Percentiles rank a stretch among this genome's conserved stretches.
Conservation (phyloP, 495 filamentous ascomycete species). For the Trichoderma orchidacearum region DNA sequence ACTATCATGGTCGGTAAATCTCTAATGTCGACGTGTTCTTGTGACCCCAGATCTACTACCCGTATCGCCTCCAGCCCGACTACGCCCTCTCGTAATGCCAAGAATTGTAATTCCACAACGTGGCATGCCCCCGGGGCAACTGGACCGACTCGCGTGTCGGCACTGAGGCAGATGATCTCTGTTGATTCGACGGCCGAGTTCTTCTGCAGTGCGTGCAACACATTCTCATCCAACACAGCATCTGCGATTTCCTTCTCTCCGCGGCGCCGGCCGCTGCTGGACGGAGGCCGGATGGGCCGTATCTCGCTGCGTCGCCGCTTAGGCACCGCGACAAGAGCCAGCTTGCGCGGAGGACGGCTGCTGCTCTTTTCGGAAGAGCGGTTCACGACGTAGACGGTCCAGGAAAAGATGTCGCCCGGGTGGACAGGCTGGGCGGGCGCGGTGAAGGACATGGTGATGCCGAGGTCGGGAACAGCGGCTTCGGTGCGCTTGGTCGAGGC, state of each 20-base stretch:
- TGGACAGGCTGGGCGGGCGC: conserved; percentile 38
- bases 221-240: conserved; percentile 72
- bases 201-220: conserved; percentile 72
- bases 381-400: conserved; percentile 84
- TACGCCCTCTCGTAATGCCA: conserved; percentile 62
- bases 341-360: conserved; percentile 43
- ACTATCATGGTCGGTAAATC: conserved; percentile 67
- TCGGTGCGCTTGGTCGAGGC: conserved; percentile 31
- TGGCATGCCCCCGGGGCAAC: conserved; percentile 66
- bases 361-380: conserved; percentile 27
- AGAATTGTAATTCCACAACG: conserved; percentile 63
- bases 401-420: conserved; percentile 68
- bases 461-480: conserved; percentile 41
- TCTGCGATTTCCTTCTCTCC: conserved; percentile 24
- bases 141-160: conserved; percentile 73
- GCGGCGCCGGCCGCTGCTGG: conserved; percentile 19
- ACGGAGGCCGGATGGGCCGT: conserved; percentile 42
- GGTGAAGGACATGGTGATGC: conserved; percentile 60
- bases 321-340: conserved; percentile 68
- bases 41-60: conserved; percentile 67
- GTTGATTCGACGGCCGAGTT: conserved; percentile 55
- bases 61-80: conserved; percentile 68
- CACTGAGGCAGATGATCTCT: conserved; percentile 68
- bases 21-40: conserved; percentile 69
- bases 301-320: conserved; percentile 57